These are phyloP conservation scores for Kuraishia floccosa DNA, from an alignment of 805 yeast species.

Conservation along the genomic window DNA sequence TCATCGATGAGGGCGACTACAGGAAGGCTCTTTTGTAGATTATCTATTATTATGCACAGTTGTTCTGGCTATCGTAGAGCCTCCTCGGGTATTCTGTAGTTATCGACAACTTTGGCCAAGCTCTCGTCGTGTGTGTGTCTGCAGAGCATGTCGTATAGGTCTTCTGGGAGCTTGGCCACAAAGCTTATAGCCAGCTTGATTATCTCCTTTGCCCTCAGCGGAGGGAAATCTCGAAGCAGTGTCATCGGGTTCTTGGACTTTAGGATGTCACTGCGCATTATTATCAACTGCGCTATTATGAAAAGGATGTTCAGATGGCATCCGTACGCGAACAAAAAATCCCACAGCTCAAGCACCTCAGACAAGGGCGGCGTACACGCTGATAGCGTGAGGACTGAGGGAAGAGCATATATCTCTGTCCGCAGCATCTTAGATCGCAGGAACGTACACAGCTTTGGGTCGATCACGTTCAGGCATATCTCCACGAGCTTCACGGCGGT, in stretches of 20 bases:
- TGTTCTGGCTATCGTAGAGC: too few relatives aligned
- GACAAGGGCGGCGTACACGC: conserved; percentile 82
- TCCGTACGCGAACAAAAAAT: conserved; percentile 83
- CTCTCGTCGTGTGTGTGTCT: conserved; percentile 50
- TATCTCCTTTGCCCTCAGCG: conserved; percentile 58
- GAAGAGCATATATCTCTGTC: conserved; percentile 81
- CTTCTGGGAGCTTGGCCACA: conserved; percentile 60
- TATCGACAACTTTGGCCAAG: conserved; percentile 9
- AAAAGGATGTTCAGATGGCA: conserved; percentile 78
- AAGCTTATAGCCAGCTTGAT: conserved; percentile 74
- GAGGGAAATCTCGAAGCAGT: conserved; percentile 61
- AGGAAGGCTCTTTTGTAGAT: too few relatives aligned
- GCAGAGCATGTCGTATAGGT: conserved; percentile 48
- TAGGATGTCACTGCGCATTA: conserved; percentile 55
- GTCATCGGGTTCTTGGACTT: conserved; percentile 62
- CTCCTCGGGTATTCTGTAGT: not conserved
- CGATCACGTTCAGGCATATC: conserved; percentile 56
- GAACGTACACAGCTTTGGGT: conserved; percentile 52
- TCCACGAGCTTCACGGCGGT: conserved; percentile 71
- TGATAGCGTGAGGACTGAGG: conserved; percentile 71
- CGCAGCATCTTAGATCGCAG: conserved; percentile 56
- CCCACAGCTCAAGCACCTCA: conserved; percentile 78
- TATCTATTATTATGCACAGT: too few relatives aligned
- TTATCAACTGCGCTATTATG: conserved; percentile 71
- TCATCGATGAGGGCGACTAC: conserved; percentile 44